A percentile compares a stretch with the other conserved stretches of the same genome.
phyloP scores from a whole-genome alignment of 305 asterid species.

The Solanum aculeatissimum region DNA sequence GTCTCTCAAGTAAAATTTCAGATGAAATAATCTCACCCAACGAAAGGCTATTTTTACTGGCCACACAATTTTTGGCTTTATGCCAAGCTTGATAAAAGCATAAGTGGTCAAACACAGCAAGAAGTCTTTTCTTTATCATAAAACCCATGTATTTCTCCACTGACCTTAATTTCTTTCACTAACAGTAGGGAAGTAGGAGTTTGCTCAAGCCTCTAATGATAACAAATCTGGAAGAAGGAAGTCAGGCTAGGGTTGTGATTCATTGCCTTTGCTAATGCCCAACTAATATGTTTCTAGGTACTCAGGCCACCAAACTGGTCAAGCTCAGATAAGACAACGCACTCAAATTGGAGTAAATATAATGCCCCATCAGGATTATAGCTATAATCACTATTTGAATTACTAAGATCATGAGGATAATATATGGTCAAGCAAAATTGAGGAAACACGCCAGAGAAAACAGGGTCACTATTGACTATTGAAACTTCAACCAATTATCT shows the following conservation, averaged over 20 bases:
- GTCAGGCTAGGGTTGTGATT: background rate
- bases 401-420: background rate
- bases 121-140: background rate
- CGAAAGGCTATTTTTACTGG: background rate
- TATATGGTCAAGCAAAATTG: background rate
- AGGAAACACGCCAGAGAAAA: background rate
- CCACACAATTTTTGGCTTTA: background rate
- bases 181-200: background rate
- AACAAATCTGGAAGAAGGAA: background rate
- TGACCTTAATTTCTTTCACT: background rate
- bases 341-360: background rate
- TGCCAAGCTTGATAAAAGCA: background rate
- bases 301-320: background rate
- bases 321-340: background rate
- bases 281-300: background rate
- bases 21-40: background rate
- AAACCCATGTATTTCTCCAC: background rate
- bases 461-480: too few species aligned
- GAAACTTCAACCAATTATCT: too few species aligned
- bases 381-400: background rate
- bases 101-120: background rate
- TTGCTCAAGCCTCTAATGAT: background rate
- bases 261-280: background rate
- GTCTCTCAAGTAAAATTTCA: background rate
- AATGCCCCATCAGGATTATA: background rate